phyloP scores from a whole-genome alignment of 768 basidiomycete genomes.

The Lentinula guzmanii region DNA sequence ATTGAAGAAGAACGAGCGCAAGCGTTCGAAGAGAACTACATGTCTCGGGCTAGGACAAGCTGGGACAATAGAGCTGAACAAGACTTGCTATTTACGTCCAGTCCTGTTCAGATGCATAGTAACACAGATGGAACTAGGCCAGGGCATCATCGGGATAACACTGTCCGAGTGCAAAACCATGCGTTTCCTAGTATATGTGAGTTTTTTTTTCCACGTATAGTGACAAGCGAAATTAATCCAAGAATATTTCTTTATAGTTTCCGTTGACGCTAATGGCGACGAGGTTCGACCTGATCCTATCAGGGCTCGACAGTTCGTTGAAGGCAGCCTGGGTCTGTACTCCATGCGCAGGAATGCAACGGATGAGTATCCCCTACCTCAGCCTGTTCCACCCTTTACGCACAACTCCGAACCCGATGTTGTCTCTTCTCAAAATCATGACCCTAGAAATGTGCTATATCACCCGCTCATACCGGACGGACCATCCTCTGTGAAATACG shows the following conservation, averaged over 20 bases:
- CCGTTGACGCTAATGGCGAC: slow-evolving; percentile 48
- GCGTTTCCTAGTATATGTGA: slow-evolving; percentile 19
- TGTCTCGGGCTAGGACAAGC: neutral
- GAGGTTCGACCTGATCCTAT: slow-evolving; percentile 56
- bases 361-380: slow-evolving; percentile 6
- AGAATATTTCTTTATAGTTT: slow-evolving; percentile 16
- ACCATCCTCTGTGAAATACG: slow-evolving; percentile 1
- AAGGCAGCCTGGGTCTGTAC: neutral
- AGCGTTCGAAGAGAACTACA: neutral
- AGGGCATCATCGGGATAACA: neutral
- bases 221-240: neutral
- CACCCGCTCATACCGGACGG: neutral
- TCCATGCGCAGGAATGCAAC: neutral
- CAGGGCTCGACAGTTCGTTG: neutral
- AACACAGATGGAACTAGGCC: neutral
- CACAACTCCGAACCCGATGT: neutral
- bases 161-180: neutral
- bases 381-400: neutral
- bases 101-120: slow-evolving; percentile 3
- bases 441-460: neutral
- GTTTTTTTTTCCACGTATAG: neutral
- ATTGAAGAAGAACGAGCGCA: neutral
- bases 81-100: neutral
- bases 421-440: neutral
- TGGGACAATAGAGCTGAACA: neutral